Base-by-base conservation (phyloP, 2,329 filamentous ascomycete genomes). In the Diaporthe longicolla region DNA sequence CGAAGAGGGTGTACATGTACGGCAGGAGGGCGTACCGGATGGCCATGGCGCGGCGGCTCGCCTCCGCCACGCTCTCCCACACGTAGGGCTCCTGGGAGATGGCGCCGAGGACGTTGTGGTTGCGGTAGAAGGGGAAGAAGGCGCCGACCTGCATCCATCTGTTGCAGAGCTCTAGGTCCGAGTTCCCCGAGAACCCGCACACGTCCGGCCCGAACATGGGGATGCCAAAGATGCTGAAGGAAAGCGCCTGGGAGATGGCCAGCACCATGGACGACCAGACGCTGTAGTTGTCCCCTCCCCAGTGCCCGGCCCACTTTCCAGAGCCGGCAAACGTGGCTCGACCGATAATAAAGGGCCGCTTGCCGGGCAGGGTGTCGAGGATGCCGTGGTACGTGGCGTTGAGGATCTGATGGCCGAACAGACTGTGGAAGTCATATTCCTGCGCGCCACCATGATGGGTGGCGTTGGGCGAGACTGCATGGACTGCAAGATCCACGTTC, bases 291-390 rank as follows among this genome's bases (percentile, higher is more conserved):
- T 96, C 92, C 45, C 93, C 93, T 40, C 94, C 93, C 94, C 94
- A 97, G 82, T 97, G 94, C 1, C 93, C 94, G 1, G 93, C 92
- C 84, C 89, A 93, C 80, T 90, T 91, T 1, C 95, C 94, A 0
- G 90, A 90, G 4, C 94, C 94, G 13, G 93, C 88, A 79, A 96
- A 97, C 1, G 94, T 97, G 52, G 92, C 94, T 21, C 95, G 91
- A 0, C 93, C 93, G 78, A 97, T 89, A 79, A 97, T 93, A 83
- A 97, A 94, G 0, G 95, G 95, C 0, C 95, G 91, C 81, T 93
- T 93, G 19, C 84, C 86, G 0, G 93, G 90, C 74, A 90, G 90
- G 24, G 94, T 86, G 2, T 86, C 81, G 4, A 92, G 84, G 43
- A 97, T 89, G 73, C 91, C 93, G 61, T 92, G 84, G 80, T 95